Percentiles rank a stretch among this genome's conserved stretches.
Conservation (phyloP, 805 yeast genomes). For the Candida caryicola region DNA sequence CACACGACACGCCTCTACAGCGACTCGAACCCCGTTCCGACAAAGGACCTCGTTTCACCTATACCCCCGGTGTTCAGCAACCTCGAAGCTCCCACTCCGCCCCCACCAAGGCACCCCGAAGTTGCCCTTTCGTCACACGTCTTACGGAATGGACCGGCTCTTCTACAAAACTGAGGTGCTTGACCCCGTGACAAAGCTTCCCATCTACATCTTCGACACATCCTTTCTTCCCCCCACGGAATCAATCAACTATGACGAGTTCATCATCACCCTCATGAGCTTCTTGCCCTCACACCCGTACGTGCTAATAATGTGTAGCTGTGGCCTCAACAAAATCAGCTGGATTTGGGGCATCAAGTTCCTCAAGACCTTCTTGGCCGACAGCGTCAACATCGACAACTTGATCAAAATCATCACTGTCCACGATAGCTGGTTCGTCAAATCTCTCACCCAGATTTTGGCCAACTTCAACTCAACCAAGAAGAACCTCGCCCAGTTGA, state of each 20-base stretch:
- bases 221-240: slow-evolving; percentile 69
- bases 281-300: slow-evolving; percentile 62
- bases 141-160: slow-evolving; percentile 43
- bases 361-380: slow-evolving; percentile 54
- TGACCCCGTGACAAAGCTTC: slow-evolving; percentile 68
- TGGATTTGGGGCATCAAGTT: slow-evolving; percentile 71
- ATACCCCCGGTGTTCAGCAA: too few relatives aligned
- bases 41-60: too few relatives aligned
- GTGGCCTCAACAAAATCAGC: slow-evolving; percentile 66
- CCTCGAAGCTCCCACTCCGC: too few relatives aligned
- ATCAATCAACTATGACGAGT: slow-evolving; percentile 40
- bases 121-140: too few relatives aligned
- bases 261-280: slow-evolving; percentile 55
- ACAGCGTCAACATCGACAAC: slow-evolving; percentile 44
- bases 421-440: slow-evolving; percentile 87
- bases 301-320: slow-evolving; percentile 71
- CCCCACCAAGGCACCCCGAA: too few relatives aligned
- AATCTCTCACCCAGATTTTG: slow-evolving; percentile 70
- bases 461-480: slow-evolving; percentile 51
- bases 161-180: slow-evolving; percentile 58
- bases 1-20: too few relatives aligned
- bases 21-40: too few relatives aligned
- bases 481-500: slow-evolving; percentile 26
- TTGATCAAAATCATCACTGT: slow-evolving; percentile 70
- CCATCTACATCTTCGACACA: slow-evolving; percentile 80